Conservation (phyloP, 129 eudicot species). For the Tanacetum coccineum region DNA sequence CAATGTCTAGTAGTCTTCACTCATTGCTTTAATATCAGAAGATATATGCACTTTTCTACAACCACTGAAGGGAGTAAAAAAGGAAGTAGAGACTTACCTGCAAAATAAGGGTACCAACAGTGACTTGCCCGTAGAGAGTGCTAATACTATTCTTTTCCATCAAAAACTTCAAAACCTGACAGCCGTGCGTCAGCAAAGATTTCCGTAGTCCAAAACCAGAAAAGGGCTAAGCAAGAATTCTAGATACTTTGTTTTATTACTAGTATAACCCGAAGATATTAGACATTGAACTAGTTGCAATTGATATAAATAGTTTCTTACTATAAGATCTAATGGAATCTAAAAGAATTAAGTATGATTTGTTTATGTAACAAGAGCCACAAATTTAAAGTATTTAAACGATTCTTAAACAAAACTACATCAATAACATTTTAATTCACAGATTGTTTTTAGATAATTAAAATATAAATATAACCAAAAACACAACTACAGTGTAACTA, state of each 20-base stretch:
- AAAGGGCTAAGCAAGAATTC: neutral
- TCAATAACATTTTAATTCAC: too few species aligned
- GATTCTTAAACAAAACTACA: too few species aligned
- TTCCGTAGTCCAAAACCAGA: neutral
- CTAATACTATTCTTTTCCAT: slow-evolving; percentile 79
- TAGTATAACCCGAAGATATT: neutral
- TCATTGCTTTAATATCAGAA: too few species aligned
- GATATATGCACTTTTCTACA: neutral
- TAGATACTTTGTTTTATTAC: too few species aligned
- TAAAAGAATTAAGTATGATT: neutral
- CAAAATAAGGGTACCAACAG: slow-evolving; percentile 83
- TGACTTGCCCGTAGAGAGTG: slow-evolving; percentile 81
- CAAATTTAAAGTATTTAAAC: too few species aligned
- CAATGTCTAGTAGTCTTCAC: too few species aligned
- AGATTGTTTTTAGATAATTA: too few species aligned
- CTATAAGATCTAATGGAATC: neutral
- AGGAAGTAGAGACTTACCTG: too few species aligned
- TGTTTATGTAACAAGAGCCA: too few species aligned
- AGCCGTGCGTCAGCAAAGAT: slow-evolving; percentile 21
- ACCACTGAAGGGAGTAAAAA: too few species aligned
- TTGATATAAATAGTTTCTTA: neutral
- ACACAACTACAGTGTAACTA: too few species aligned
- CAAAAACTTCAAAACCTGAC: slow-evolving; percentile 31
- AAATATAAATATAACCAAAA: too few species aligned
- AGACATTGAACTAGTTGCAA: neutral